Conservation (phyloP, 164 flowering plant genomes). For the Umbellularia californica region DNA sequence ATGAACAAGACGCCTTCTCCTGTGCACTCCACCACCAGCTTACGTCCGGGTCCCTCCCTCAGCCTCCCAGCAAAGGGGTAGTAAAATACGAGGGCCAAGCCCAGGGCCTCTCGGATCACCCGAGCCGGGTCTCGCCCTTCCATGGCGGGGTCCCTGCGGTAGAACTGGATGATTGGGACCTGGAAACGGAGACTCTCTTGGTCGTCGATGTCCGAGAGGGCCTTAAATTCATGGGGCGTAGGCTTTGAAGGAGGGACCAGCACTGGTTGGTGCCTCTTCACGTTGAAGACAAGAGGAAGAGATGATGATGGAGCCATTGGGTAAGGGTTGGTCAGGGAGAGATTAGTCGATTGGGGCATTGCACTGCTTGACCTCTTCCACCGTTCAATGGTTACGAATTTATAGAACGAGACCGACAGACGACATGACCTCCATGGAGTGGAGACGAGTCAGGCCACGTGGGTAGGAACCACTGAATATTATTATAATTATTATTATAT, state of each 20-base stretch:
- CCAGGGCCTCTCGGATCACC: constrained; percentile 21
- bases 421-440: too few species aligned
- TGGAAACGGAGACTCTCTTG: constrained; percentile 25
- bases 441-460: too few species aligned
- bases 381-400: too few species aligned
- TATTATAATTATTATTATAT: too few species aligned
- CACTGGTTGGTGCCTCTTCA: too few species aligned
- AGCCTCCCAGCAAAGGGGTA: constrained; percentile 30
- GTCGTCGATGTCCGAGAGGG: constrained; percentile 28
- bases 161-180: constrained; percentile 20
- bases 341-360: too few species aligned
- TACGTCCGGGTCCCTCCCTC: constrained; percentile 14
- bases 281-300: neutral
- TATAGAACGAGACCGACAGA: too few species aligned
- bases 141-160: constrained; percentile 5
- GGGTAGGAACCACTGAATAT: too few species aligned
- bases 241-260: constrained; percentile 22
- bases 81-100: constrained; percentile 29
- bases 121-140: constrained; percentile 20
- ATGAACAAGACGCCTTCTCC: constrained; percentile 24
- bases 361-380: too few species aligned
- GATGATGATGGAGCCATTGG: neutral
- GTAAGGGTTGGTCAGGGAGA: too few species aligned
- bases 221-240: constrained; percentile 28
- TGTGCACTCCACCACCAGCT: constrained; percentile 20